phyloP scores from a whole-genome alignment of 805 yeast genomes.

The Yarrowia alimentaria region DNA sequence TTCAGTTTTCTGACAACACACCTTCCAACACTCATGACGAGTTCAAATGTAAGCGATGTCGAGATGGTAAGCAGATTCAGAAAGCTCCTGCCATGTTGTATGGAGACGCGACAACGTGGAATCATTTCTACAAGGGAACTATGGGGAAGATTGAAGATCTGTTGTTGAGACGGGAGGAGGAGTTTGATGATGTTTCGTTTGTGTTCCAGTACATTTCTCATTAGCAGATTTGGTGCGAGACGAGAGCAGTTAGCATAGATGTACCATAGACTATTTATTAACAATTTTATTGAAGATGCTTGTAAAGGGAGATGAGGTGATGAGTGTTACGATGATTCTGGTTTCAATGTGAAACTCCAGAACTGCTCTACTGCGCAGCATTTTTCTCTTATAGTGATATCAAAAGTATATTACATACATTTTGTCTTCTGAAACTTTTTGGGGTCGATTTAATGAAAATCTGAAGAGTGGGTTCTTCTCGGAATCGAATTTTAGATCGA shows the following conservation, averaged over 20 bases:
- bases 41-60: slow-evolving; percentile 82
- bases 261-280: no score
- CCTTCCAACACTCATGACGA: slow-evolving; percentile 90
- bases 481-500: no score
- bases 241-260: background rate
- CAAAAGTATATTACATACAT: no score
- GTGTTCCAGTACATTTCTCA: slow-evolving; percentile 95
- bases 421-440: no score
- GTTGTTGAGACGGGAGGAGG: slow-evolving; percentile 69
- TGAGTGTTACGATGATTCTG: no score
- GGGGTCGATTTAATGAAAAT: no score
- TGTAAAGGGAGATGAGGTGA: no score
- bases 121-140: slow-evolving; percentile 69
- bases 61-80: slow-evolving; percentile 54
- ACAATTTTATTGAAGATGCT: no score
- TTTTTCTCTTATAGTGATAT: no score
- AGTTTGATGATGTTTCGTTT: slow-evolving; percentile 68
- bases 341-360: no score
- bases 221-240: background rate
- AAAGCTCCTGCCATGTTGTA: slow-evolving; percentile 86
- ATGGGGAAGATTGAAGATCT: slow-evolving; percentile 70
- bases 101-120: slow-evolving; percentile 98
- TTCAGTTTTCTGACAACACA: slow-evolving; percentile 64
- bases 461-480: no score
- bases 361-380: no score